Conservation (phyloP, 768 basidiomycete genomes). For the Grammothele lineata region DNA sequence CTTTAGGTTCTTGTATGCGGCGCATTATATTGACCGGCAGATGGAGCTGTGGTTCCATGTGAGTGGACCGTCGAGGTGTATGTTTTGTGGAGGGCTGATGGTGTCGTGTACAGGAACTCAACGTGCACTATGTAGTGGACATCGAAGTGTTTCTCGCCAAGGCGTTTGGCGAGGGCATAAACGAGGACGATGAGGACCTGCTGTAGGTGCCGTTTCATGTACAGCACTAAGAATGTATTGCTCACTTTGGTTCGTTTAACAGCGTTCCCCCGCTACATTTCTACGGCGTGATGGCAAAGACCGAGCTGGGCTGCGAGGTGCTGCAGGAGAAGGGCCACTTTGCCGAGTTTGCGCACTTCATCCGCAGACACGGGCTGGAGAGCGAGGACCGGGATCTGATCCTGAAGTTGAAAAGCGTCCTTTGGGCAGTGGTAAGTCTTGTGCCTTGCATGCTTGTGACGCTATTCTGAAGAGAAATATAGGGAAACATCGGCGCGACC, state of each 20-base stretch:
- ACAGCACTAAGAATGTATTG: too few relatives aligned
- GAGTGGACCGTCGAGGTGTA: slow-evolving; percentile 23
- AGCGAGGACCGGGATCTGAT: slow-evolving; percentile 80
- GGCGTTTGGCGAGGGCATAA: slow-evolving; percentile 55
- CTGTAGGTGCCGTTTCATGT: slow-evolving; percentile 40
- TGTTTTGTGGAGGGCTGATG: slow-evolving; percentile 7
- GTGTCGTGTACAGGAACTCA: slow-evolving; percentile 67
- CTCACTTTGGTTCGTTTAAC: slow-evolving; percentile 81
- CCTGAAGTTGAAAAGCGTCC: slow-evolving; percentile 85
- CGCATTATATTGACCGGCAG: slow-evolving; percentile 90
- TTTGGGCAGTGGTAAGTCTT: slow-evolving; percentile 92
- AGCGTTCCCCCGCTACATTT: slow-evolving; percentile 93
- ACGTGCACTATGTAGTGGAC: slow-evolving; percentile 88
- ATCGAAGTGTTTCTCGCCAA: slow-evolving; percentile 89
- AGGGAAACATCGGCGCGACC: slow-evolving; percentile 94
- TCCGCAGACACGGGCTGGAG: slow-evolving; percentile 83
- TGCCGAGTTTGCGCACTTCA: slow-evolving; percentile 84
- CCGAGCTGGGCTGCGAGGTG: slow-evolving; percentile 89
- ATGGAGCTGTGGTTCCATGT: slow-evolving; percentile 98
- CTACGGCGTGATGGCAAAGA: slow-evolving; percentile 97
- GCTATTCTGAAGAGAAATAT: neutral
- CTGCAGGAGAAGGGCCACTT: slow-evolving; percentile 91
- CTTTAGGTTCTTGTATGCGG: slow-evolving; percentile 87
- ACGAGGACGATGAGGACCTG: slow-evolving; percentile 69
- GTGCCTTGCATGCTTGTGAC: neutral